Base-by-base conservation (phyloP, 768 basidiomycete species). In the Tylopilus balloui region DNA sequence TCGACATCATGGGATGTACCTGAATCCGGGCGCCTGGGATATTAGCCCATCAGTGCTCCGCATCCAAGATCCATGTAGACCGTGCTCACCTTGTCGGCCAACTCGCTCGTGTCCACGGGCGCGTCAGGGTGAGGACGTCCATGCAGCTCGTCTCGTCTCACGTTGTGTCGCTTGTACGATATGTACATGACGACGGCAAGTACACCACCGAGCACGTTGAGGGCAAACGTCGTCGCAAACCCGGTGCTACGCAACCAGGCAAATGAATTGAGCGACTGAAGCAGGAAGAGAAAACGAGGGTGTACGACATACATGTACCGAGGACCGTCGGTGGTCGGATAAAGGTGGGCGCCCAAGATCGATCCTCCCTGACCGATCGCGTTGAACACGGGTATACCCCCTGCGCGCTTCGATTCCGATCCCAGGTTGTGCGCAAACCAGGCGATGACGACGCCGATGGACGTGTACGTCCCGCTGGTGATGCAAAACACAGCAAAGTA, bases 391-490 rank as follows among this genome's bases (percentile, higher is more conserved):
- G 85, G 84, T 27, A 87, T 83, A 0, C 86, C 86, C 0, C 85
- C 79, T 0, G 87, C 86, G 47, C 78, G 80, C 66, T 89, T 88
- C 0, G 83, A 81, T 57, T 89, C 87, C 0, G 86, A 87, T 3
- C 85, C 86, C 7, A 87, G 74, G 56, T 88, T 89, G 57, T 88
- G 85, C 4, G 83, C 78, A 55, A 83, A 87, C 88, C 88, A 89
- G 3, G 86, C 84, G 46, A 89, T 82, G 32, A 79, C 77, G 6
- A 87, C 65, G 1, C 85, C 87, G 54, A 89, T 88, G 1, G 79
- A 77, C 0, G 86, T 83, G 55, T 89, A 90, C 1, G 86, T 89
- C 32, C 86, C 86, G 45, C 80, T 78, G 0, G 83, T 83, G 54
- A 90, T 82, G 54, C 83, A 86, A 66, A 88, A 88, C 11, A 80